Evolutionary conservation across 441 rosid species (phyloP).

Genomic region (Pelargonium cotyledonis): DNA sequence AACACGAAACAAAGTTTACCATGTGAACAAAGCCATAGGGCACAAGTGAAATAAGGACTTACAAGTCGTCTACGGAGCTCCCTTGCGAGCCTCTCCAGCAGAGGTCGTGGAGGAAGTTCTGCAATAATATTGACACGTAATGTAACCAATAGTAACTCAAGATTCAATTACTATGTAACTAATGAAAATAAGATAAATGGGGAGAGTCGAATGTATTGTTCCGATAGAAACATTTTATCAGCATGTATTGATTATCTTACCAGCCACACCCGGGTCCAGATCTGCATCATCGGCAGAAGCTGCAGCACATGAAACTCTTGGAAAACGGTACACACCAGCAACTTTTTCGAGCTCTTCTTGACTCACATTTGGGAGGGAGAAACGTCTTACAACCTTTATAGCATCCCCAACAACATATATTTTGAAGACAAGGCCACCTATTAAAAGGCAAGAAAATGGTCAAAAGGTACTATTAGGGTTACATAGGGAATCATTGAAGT

Average conservation of each 20-base stretch:
- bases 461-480: neutral
- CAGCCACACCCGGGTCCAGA: conserved; percentile 46
- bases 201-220: no score
- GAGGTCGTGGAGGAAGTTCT: conserved; percentile 83
- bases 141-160: neutral
- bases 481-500: neutral
- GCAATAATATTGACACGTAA: conserved; percentile 23
- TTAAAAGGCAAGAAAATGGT: neutral
- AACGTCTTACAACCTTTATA: conserved; percentile 53
- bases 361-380: conserved; percentile 56
- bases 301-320: conserved; percentile 86
- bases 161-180: no score
- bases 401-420: conserved; percentile 62
- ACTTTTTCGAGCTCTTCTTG: conserved; percentile 43
- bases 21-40: neutral
- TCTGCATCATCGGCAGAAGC: conserved; percentile 90
- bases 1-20: neutral
- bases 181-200: no score
- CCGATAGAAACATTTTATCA: no score
- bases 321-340: conserved; percentile 68
- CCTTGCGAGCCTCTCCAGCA: conserved; percentile 72
- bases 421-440: conserved; percentile 47
- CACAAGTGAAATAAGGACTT: conserved; percentile 17
- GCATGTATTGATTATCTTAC: neutral
- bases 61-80: conserved; percentile 80